Base-by-base conservation (phyloP, 495 filamentous ascomycete genomes). In the Xylaria sp. region DNA sequence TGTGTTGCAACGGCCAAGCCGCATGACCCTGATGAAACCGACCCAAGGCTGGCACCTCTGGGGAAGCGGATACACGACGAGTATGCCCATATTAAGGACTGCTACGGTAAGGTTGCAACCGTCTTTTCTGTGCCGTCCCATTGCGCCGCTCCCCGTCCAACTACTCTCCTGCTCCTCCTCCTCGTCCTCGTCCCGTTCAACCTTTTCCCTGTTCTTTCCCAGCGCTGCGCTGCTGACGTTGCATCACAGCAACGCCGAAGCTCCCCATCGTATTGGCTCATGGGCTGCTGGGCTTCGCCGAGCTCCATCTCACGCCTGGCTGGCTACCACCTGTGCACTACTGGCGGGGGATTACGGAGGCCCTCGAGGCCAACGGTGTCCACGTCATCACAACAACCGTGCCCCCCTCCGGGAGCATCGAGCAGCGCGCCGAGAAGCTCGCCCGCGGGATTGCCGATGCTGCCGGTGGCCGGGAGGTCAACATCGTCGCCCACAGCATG, bases 271-370 rank as follows among this genome's bases (percentile, higher is more conserved):
- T 96, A 50, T 90, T 97, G 8, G 93, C 94, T 9, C 95, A 99
- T 83, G 95, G 95, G 50, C 85, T 99, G 40, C 83, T 99, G 46
- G 95, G 95, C 44, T 99, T 99, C 80, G 90, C 94, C 69, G 91
- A 97, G 78, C 82, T 97, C 61, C 90, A 85, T 40, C 81, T 97
- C 6, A 91, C 89, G 11, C 92, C 93, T 15, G 83, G 82, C 52
- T 87, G 86, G 70, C 80, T 97, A 3, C 95, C 94, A 0, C 87
- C 90, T 3, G 88, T 98, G 29, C 88, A 92, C 46, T 98, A 98
- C 79, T 98, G 95, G 95, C 89, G 92, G 43, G 95, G 95, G 1
- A 97, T 98, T 71, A 89, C 87, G 44, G 92, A 96, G 69, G 93
- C 92, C 3, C 82, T 98, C 24, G 82, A 79, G 12, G 86, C 90